Evolutionary conservation across 495 filamentous ascomycete species (phyloP).

Genomic region (Penicillium argentinense): DNA sequence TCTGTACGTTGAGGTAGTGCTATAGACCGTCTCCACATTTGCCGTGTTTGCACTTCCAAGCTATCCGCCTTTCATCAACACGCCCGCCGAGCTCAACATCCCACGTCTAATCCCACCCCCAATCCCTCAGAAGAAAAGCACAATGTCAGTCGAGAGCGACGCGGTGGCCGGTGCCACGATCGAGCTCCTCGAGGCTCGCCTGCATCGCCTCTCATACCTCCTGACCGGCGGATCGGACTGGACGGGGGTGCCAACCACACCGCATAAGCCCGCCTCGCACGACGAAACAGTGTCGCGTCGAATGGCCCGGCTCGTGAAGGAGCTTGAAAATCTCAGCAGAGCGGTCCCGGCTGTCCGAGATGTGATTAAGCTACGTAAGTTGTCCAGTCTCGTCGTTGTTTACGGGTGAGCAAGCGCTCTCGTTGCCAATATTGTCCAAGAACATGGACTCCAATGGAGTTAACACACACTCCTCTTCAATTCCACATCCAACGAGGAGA

Average conservation of each 20-base stretch:
- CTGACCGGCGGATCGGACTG: conserved; percentile 60
- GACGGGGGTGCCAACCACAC: conserved; percentile 41
- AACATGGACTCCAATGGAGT: too few relatives aligned
- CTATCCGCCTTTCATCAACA: conserved; percentile 3
- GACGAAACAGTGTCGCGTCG: conserved; percentile 51
- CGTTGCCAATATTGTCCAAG: too few relatives aligned
- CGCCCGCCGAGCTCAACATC: neutral
- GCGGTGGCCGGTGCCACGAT: conserved; percentile 57
- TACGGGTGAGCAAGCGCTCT: too few relatives aligned
- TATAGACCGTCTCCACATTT: conserved; percentile 30
- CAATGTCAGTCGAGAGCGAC: conserved; percentile 40
- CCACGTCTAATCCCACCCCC: neutral
- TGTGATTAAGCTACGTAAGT: conserved; percentile 49
- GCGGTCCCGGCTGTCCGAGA: conserved; percentile 50
- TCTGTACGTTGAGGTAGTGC: too few relatives aligned
- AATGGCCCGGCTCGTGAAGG: conserved; percentile 64
- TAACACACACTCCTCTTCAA: neutral
- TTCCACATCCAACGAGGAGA: neutral
- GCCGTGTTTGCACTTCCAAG: conserved; percentile 26
- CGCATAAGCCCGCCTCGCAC: conserved; percentile 34
- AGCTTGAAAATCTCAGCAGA: conserved; percentile 49
- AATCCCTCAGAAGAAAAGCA: neutral
- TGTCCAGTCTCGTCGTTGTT: conserved; percentile 1
- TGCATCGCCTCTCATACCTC: conserved; percentile 71
- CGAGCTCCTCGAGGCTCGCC: conserved; percentile 72